Evolutionary conservation across 345 rosid species (phyloP), one percentile per base, ranked within the genome.

Genomic region (Gossypium arboreum): DNA sequence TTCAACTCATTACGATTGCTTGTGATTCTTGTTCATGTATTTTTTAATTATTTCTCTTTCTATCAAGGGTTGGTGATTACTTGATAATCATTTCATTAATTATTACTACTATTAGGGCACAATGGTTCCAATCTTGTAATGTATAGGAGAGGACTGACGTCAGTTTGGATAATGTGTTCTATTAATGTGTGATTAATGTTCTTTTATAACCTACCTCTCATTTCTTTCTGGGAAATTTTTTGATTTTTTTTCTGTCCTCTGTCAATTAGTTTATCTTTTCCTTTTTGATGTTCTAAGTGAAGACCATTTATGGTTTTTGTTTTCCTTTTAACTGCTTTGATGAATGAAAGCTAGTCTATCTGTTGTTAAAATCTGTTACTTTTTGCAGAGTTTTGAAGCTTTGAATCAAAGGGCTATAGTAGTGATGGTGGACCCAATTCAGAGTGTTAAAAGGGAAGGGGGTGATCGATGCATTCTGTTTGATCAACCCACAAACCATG

Each of bases 341-440:
- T 62, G 9, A 62, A 24, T 12, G 48, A 29, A 20, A 48, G 61
- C 7, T 48, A 22, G 58, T 27, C 27, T 9, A 39, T 60, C 39
- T 76, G 3, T 47, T 61, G 22, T 34, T 69, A 29, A 74, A 44
- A 56, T 57, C 25, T 59, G 41, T 44, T 75, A 4, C 50, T 50
- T 18, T 52, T 74, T 77, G 77, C 86, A 95, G 99, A 95, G 99
- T 86, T 95, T 95, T 84, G 98, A 95, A 89, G 99, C 98, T 79
- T 78, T 95, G 79, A 95, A 95, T 77, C 99, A 95, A 78, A 85
- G 97, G 56, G 99, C 97, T 73, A 98, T 96, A 16, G 98, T 97
- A 22, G 98, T 93, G 76, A 98, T 96, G 60, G 99, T 96, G 68
- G 98, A 96, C 80, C 99, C 99, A 9, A 96, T 93, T 79, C 97